A percentile compares a stretch with the other conserved stretches of the same genome.
These are phyloP conservation scores for Stephania yunnanensis DNA, from an alignment of 164 flowering plant species.

Conservation along the genomic window DNA sequence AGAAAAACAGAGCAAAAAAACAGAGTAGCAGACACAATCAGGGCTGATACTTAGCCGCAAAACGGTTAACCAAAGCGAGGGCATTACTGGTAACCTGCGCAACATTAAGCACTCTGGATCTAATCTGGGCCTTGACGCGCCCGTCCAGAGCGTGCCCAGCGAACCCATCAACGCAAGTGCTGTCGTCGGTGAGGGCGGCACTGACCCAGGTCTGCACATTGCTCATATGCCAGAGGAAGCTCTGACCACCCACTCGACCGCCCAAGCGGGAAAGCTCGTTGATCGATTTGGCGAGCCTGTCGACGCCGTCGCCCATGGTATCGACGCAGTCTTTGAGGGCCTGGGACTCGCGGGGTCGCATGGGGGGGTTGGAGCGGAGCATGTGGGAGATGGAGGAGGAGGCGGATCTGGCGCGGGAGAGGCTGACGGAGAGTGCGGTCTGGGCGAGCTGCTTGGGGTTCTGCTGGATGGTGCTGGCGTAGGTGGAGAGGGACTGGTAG, in stretches of 20 bases:
- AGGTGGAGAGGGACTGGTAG: constrained; percentile 21
- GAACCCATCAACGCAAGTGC: constrained; percentile 36
- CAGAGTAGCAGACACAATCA: background rate
- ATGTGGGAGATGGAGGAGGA: constrained; percentile 15
- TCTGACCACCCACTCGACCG: background rate
- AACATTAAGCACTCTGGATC: constrained; percentile 12
- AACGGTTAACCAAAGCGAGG: constrained; percentile 27
- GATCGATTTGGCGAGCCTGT: constrained; percentile 22
- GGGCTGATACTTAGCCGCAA: constrained; percentile 12
- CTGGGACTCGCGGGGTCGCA: constrained; percentile 14
- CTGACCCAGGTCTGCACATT: constrained; percentile 44
- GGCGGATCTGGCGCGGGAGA: constrained; percentile 17
- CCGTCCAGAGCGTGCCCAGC: constrained; percentile 10
- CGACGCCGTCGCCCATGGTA: constrained; percentile 27
- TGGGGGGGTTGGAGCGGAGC: constrained; percentile 12
- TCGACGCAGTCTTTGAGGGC: constrained; percentile 30
- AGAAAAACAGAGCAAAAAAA: too few relatives aligned
- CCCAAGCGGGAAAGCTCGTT: constrained; percentile 25
- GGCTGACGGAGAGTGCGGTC: constrained; percentile 24
- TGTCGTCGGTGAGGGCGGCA: constrained; percentile 38
- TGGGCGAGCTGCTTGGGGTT: constrained; percentile 28
- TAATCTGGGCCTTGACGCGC: constrained; percentile 15
- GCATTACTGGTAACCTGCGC: constrained; percentile 38
- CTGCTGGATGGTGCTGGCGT: constrained; percentile 15
- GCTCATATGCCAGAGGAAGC: constrained; percentile 31